Percentiles rank a stretch among this genome's conserved stretches.
phyloP scores from a whole-genome alignment of 73 alveolate genomes.

The Paramecium primaurelia region DNA sequence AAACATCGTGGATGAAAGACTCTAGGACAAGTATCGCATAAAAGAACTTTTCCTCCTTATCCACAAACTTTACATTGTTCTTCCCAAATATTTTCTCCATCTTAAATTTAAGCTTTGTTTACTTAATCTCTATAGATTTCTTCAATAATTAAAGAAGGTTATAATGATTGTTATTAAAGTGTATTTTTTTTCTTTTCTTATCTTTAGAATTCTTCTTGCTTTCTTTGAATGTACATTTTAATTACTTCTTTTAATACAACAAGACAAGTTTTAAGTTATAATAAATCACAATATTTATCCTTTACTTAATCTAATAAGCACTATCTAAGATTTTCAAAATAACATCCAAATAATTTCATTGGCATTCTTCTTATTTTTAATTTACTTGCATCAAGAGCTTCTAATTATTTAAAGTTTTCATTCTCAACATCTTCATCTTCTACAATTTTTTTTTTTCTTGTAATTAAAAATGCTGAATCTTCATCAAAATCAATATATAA shows the following conservation, averaged over 20 bases:
- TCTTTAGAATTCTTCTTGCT: background rate
- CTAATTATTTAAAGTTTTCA: conserved; percentile 2
- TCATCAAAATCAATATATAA: background rate
- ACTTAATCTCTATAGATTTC: background rate
- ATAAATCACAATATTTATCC: background rate
- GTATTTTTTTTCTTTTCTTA: background rate
- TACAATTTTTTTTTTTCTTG: background rate
- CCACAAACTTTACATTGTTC: conserved; percentile 51
- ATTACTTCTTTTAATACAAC: background rate
- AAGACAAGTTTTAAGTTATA: background rate
- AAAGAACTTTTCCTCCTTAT: conserved; percentile 45
- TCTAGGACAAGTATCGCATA: conserved; percentile 60
- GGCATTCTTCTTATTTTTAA: conserved; percentile 16
- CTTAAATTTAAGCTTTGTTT: background rate
- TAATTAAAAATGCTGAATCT: background rate
- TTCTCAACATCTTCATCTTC: background rate
- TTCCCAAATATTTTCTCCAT: conserved; percentile 32
- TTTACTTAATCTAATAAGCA: background rate
- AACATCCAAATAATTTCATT: conserved; percentile 1
- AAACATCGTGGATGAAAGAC: conserved; percentile 56
- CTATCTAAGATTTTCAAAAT: background rate
- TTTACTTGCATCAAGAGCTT: background rate
- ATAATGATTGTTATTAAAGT: background rate
- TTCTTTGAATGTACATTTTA: background rate
- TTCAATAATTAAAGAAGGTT: background rate